Percentiles rank a stretch among this genome's conserved stretches.
These are phyloP conservation scores for Boehmeria nivea DNA, from an alignment of 306 rosid species.

Conservation along the genomic window DNA sequence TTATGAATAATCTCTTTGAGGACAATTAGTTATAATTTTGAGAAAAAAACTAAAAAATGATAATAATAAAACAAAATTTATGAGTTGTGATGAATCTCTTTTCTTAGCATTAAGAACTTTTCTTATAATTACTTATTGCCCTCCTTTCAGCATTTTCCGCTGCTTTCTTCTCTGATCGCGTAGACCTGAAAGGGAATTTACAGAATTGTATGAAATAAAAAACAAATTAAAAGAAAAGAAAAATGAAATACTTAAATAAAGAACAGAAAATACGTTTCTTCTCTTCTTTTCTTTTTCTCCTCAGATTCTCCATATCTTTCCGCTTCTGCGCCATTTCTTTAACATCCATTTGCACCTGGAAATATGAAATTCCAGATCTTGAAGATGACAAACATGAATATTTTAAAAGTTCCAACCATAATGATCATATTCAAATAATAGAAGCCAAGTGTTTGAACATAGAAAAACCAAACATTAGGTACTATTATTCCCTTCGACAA, in stretches of 20 bases:
- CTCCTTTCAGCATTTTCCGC: conserved; percentile 38
- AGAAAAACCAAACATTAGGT: too few relatives aligned
- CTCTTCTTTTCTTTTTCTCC: conserved; percentile 75
- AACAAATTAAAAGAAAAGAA: background rate
- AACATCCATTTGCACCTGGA: conserved; percentile 64
- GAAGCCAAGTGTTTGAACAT: too few relatives aligned
- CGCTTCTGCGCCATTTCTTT: conserved; percentile 47
- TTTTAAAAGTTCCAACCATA: too few relatives aligned
- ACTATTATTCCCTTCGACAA: too few relatives aligned
- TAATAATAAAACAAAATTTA: too few relatives aligned
- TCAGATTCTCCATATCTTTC: conserved; percentile 37
- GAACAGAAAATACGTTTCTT: conserved; percentile 54
- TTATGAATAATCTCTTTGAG: too few relatives aligned
- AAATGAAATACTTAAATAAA: background rate
- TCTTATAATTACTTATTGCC: conserved; percentile 9
- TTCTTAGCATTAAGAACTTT: too few relatives aligned
- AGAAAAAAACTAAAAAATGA: too few relatives aligned
- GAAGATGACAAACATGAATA: background rate
- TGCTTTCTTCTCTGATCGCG: conserved; percentile 72
- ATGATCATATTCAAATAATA: too few relatives aligned
- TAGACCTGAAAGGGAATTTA: conserved; percentile 41
- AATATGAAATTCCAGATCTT: too few relatives aligned
- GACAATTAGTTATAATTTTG: too few relatives aligned
- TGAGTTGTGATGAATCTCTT: too few relatives aligned
- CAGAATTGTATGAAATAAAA: conserved; percentile 6